Base-by-base conservation (phyloP, 768 basidiomycete species). In the Lactarius sp. region DNA sequence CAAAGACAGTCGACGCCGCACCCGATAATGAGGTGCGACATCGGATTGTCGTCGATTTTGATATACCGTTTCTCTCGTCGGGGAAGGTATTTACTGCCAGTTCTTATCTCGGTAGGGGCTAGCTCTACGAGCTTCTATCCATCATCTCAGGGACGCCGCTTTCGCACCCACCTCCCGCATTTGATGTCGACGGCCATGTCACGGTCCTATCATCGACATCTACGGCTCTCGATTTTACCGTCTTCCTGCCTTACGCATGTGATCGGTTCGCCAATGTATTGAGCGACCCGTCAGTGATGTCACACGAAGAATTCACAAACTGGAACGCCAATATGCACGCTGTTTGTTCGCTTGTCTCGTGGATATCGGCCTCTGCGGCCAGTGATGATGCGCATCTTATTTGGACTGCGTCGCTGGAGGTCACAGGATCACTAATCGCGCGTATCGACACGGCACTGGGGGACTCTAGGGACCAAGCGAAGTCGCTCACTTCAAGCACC, bases 81-180 rank as follows among this genome's bases (percentile, higher is more conserved):
- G 86, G 85, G 3, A 73, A 81, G 41, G 77, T 77, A 41, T 86
- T 92, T 66, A 71, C 69, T 1, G 44, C 73, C 2, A 74, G 77
- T 9, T 83, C 85, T 6, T 87, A 84, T 65, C 78, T 86, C 50
- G 81, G 79, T 7, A 84, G 77, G 61, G 87, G 88, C 0, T 77
- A 79, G 69, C 80, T 94, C 18, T 72, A 78, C 60, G 82, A 87
- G 27, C 77, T 92, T 16, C 62, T 85, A 53, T 69, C 76, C n/a
- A 55, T 78, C 56, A 65, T 79, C 20, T 71, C 73, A 22, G 70
- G 73, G 37, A 60, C 64, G 7, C 61, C 67, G 6, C 72, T 75
- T 31, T 57, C 68, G 10, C 62, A 69, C 13, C 57, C 71, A 12
- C 80, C 80, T 3, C 67, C 66, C 1, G 61, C 71, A 13, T 73